phyloP scores from a whole-genome alignment of 2,329 filamentous ascomycete genomes.

The Stachybotrys chartarum region DNA sequence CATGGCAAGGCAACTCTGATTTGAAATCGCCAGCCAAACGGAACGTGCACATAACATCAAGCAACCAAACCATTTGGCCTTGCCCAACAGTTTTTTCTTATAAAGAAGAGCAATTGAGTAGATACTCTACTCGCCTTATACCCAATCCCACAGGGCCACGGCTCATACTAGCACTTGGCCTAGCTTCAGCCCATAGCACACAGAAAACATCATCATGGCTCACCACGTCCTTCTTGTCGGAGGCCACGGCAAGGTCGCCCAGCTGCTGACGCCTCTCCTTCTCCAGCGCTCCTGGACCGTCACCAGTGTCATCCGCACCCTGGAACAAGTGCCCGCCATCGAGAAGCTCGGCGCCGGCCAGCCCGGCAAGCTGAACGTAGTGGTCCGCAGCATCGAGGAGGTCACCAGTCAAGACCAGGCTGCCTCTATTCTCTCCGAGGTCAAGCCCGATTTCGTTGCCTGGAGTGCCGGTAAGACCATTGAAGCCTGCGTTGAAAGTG shows the following conservation, averaged over 20 bases:
- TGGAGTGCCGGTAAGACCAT: slow-evolving; percentile 54
- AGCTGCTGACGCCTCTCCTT: slow-evolving; percentile 68
- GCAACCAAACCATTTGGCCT: not conserved
- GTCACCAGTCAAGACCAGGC: slow-evolving; percentile 58
- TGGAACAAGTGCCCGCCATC: slow-evolving; percentile 60
- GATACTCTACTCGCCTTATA: too few relatives aligned
- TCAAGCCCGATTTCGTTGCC: slow-evolving; percentile 58
- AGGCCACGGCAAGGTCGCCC: slow-evolving; percentile 74
- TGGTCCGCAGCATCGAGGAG: slow-evolving; percentile 66
- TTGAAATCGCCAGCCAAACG: not conserved
- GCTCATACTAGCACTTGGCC: too few relatives aligned
- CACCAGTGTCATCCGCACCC: slow-evolving; percentile 68
- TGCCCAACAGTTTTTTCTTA: too few relatives aligned
- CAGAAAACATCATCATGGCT: slow-evolving; percentile 14
- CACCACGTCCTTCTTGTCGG: slow-evolving; percentile 65
- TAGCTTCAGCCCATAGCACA: not conserved
- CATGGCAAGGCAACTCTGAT: not conserved
- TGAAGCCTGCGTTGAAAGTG: not conserved
- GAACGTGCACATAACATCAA: not conserved
- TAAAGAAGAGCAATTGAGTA: too few relatives aligned
- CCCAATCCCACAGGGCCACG: too few relatives aligned
- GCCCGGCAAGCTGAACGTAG: slow-evolving; percentile 58
- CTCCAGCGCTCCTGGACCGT: slow-evolving; percentile 69
- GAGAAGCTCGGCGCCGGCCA: slow-evolving; percentile 51
- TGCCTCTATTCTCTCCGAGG: slow-evolving; percentile 51